Conservation (phyloP, 2,329 filamentous ascomycete genomes). For the Penicillium fuscoglaucum region DNA sequence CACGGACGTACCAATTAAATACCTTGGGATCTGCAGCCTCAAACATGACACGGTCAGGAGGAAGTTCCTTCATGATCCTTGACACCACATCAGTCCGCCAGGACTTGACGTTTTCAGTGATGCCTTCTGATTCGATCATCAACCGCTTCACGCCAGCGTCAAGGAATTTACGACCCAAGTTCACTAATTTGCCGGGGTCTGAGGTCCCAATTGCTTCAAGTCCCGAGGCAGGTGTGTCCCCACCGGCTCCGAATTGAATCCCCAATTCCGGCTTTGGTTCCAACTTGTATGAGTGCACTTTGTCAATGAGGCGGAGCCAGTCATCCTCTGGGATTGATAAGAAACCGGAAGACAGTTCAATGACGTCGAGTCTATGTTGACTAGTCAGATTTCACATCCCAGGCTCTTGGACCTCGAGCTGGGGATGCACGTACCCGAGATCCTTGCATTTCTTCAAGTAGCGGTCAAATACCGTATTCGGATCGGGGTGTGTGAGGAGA, state of each 20-base stretch:
- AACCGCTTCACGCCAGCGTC: constrained; percentile 55
- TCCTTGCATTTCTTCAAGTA: constrained; percentile 56
- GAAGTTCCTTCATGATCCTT: constrained; percentile 53
- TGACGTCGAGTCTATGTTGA: constrained; percentile 51
- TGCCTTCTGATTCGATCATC: constrained; percentile 62
- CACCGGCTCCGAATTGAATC: constrained; percentile 59
- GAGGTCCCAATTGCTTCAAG: constrained; percentile 52
- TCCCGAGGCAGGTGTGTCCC: constrained; percentile 51
- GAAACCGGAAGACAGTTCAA: constrained; percentile 57
- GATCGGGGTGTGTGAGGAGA: constrained; percentile 51
- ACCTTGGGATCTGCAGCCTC: constrained; percentile 58
- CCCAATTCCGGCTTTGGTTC: constrained; percentile 57
- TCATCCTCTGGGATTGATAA: constrained; percentile 56
- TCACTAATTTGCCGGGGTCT: constrained; percentile 52
- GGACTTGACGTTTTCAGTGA: constrained; percentile 56
- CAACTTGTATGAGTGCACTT: constrained; percentile 50
- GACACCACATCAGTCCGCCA: constrained; percentile 60
- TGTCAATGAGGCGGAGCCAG: constrained; percentile 54
- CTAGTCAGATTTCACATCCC: constrained; percentile 1
- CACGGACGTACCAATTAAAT: constrained; percentile 58
- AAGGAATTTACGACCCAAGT: constrained; percentile 53
- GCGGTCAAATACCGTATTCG: constrained; percentile 49
- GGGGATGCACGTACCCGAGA: constrained; percentile 40
- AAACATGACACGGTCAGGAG: constrained; percentile 58
- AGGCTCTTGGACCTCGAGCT: not conserved